phyloP scores from a whole-genome alignment of 495 filamentous ascomycete genomes.

The Talaromyces trachyspermus region DNA sequence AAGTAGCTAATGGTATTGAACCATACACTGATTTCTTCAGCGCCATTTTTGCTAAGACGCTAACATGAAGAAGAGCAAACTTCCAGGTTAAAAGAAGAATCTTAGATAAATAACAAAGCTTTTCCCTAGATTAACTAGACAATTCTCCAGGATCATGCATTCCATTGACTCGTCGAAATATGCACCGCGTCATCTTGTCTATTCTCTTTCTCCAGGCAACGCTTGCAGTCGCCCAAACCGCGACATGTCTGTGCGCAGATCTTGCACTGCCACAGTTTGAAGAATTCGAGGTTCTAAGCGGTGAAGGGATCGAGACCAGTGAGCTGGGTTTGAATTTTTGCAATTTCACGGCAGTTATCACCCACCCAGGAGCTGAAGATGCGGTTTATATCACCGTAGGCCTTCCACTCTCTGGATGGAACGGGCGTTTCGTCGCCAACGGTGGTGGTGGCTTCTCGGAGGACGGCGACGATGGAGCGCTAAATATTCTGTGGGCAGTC shows the following conservation, averaged over 20 bases:
- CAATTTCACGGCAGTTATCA: slow-evolving; percentile 36
- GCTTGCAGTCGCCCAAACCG: not conserved
- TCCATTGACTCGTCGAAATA: not conserved
- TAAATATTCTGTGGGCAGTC: slow-evolving; percentile 16
- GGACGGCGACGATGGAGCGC: slow-evolving; percentile 13
- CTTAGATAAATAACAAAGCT: not conserved
- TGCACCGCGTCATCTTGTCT: not conserved
- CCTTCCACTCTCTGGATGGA: slow-evolving; percentile 35
- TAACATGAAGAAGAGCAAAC: not conserved
- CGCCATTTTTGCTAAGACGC: not conserved
- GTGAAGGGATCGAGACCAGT: not conserved
- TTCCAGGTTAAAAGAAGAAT: not conserved
- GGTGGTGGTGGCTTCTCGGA: slow-evolving; percentile 39
- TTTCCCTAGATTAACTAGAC: not conserved
- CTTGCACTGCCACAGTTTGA: not conserved
- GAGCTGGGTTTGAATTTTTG: slow-evolving; percentile 25
- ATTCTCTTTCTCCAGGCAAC: not conserved
- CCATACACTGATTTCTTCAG: not conserved
- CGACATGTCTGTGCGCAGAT: not conserved
- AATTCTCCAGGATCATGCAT: not conserved
- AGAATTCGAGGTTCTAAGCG: not conserved
- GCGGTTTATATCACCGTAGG: slow-evolving; percentile 25
- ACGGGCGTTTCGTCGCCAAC: slow-evolving; percentile 29
- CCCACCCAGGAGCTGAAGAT: slow-evolving; percentile 34
- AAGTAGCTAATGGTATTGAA: not conserved